Percentiles rank a stretch among this genome's conserved stretches.
These are phyloP conservation scores for Solanum corneliomulleri DNA, from an alignment of 257 asterid genomes.

Conservation along the genomic window DNA sequence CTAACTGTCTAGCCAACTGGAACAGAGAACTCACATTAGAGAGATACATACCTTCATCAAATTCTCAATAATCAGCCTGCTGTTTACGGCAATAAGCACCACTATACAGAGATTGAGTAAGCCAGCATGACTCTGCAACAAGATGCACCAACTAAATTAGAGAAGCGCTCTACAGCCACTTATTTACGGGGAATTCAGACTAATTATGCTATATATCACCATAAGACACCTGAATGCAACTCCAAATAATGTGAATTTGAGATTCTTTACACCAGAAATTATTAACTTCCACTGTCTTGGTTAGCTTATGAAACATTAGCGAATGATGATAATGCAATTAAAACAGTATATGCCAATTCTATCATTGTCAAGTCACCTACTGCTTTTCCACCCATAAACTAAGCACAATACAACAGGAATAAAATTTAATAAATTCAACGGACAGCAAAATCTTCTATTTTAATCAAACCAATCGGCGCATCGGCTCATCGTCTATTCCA, in stretches of 20 bases:
- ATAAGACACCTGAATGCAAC: neutral
- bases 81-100: constrained; percentile 96
- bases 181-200: neutral
- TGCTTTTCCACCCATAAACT: neutral
- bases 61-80: constrained; percentile 96
- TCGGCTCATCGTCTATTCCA: neutral
- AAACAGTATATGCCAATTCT: neutral
- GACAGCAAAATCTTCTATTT: neutral
- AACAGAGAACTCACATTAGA: neutral
- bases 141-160: constrained; percentile 16
- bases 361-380: neutral
- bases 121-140: constrained; percentile 96
- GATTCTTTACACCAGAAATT: neutral
- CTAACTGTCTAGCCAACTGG: neutral
- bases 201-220: neutral
- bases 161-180: neutral
- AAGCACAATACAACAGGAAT: neutral
- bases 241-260: neutral
- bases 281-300: neutral
- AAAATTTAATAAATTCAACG: neutral
- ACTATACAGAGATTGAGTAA: constrained; percentile 95
- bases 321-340: neutral
- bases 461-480: neutral
- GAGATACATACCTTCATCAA: constrained; percentile 74
- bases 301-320: neutral